A percentile compares a stretch with the other conserved stretches of the same genome.
Conservation (phyloP, 139 green algal species). For the Chlorella sp. region DNA sequence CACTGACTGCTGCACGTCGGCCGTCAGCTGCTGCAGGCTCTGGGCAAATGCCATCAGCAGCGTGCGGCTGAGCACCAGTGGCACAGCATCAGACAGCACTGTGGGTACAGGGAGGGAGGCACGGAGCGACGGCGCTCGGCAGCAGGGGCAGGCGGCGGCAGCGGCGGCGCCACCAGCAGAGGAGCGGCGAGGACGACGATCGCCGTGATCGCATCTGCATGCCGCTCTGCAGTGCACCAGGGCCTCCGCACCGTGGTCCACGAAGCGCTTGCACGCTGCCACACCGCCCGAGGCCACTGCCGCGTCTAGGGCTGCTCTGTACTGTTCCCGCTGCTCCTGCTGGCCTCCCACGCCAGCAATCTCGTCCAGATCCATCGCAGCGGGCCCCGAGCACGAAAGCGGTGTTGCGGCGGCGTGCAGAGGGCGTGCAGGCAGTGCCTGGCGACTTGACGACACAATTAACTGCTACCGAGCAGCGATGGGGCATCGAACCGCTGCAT, state of each 20-base stretch:
- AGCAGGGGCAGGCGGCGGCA: not conserved
- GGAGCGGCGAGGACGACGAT: not conserved
- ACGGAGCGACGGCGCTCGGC: not conserved
- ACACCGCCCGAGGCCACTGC: conserved; percentile 42
- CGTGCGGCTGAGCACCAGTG: conserved; percentile 83
- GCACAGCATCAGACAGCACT: conserved; percentile 89
- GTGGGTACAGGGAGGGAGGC: not conserved
- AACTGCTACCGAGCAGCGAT: too few species aligned
- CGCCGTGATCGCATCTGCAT: too few species aligned
- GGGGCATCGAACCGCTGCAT: too few species aligned
- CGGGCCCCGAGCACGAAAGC: too few species aligned
- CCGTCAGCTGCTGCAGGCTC: conserved; percentile 63
- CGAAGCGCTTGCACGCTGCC: conserved; percentile 60
- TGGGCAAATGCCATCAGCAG: conserved; percentile 75
- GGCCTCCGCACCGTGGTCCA: conserved; percentile 76
- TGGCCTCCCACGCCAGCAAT: conserved; percentile 65
- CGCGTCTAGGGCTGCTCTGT: conserved; percentile 55
- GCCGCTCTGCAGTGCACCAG: too few species aligned
- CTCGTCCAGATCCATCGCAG: conserved; percentile 34
- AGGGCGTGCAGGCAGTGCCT: too few species aligned
- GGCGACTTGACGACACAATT: too few species aligned
- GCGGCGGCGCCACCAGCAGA: not conserved
- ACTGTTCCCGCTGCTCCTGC: conserved; percentile 70
- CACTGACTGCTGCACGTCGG: conserved; percentile 71
- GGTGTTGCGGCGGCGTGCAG: too few species aligned